A percentile compares a stretch with the other conserved stretches of the same genome.
Conservation (phyloP, 805 yeast genomes). For the Yarrowia osloensis region DNA sequence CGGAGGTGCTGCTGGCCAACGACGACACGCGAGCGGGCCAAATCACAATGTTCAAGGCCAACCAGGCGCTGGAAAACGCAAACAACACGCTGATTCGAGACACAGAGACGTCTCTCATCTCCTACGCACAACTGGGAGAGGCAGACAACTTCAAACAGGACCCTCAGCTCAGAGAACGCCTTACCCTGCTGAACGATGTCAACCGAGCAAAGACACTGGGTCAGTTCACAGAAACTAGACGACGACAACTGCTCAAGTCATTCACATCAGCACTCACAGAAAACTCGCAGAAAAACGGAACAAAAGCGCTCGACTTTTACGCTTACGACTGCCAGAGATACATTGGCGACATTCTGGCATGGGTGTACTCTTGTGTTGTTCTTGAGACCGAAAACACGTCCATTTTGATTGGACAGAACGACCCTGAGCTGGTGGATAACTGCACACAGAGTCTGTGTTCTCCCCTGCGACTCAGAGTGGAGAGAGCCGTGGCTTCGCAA, state of each 20-base stretch:
- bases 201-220: conserved; percentile 51
- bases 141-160: conserved; percentile 33
- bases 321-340: conserved; percentile 81
- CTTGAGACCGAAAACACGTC: conserved; percentile 80
- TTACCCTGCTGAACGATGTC: conserved; percentile 42
- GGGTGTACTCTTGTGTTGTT: conserved; percentile 80
- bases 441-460: conserved; percentile 57
- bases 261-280: conserved; percentile 50
- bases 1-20: conserved; percentile 66
- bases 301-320: conserved; percentile 59
- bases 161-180: conserved; percentile 37
- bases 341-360: conserved; percentile 85
- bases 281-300: conserved; percentile 35
- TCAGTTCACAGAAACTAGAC: conserved; percentile 68
- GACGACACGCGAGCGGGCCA: conserved; percentile 33
- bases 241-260: conserved; percentile 64
- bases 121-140: conserved; percentile 32
- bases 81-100: conserved; percentile 58
- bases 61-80: conserved; percentile 63
- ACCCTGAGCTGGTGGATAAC: conserved; percentile 48
- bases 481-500: conserved; percentile 68
- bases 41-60: conserved; percentile 36
- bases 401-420: conserved; percentile 54
- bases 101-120: conserved; percentile 53
- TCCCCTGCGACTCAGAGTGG: conserved; percentile 65